Evolutionary conservation across 2,329 filamentous ascomycete species (phyloP).

Genomic region (Metarhizium humberi): DNA sequence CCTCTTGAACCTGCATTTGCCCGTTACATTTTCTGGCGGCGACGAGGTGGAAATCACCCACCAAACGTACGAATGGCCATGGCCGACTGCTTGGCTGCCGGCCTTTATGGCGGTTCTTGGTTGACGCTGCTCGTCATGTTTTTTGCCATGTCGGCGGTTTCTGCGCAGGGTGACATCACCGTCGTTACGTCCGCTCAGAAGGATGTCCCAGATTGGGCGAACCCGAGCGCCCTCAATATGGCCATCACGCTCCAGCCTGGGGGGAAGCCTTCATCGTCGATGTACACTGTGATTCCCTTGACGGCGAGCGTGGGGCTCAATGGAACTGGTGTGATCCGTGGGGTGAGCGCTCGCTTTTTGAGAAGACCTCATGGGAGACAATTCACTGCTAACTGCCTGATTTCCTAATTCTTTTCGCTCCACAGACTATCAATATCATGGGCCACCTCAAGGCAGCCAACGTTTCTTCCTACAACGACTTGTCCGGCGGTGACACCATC

Average conservation of each 20-base stretch:
- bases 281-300: conserved; percentile 35
- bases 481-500: conserved; percentile 27
- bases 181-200: conserved; percentile 22
- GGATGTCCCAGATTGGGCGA: conserved; percentile 29
- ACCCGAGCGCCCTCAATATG: conserved; percentile 31
- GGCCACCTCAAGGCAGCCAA: conserved; percentile 36
- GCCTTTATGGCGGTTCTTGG: neutral
- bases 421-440: conserved; percentile 32
- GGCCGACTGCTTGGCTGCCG: neutral
- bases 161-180: conserved; percentile 23
- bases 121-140: conserved; percentile 9
- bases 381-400: neutral
- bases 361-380: neutral
- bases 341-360: conserved; percentile 21
- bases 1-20: neutral
- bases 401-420: neutral
- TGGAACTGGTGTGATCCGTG: conserved; percentile 22
- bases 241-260: conserved; percentile 21
- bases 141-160: conserved; percentile 16
- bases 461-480: conserved; percentile 31
- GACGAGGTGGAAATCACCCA: neutral
- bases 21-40: neutral
- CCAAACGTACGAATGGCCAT: neutral
- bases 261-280: conserved; percentile 17
- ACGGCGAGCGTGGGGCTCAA: conserved; percentile 34